Percentiles rank a stretch among this genome's conserved stretches.
Evolutionary conservation across 2,329 filamentous ascomycete genomes (phyloP).

Genomic region (Emericellopsis cladophorae): DNA sequence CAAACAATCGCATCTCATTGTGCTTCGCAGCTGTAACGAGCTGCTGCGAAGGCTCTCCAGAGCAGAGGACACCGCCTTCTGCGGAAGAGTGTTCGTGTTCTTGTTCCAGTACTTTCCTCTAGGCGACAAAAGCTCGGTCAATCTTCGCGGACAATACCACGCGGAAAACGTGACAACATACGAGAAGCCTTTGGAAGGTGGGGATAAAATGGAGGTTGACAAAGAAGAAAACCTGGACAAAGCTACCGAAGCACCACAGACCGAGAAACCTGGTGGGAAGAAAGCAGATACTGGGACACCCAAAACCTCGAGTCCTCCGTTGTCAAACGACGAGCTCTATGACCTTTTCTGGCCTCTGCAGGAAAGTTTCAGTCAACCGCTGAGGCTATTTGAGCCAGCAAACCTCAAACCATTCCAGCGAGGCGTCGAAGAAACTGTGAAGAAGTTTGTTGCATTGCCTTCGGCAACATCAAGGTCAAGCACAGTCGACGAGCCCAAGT

Average conservation of each 20-base stretch:
- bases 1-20: conserved; percentile 73
- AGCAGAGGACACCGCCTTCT: conserved; percentile 94
- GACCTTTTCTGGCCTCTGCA: conserved; percentile 91
- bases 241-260: conserved; percentile 11
- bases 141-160: conserved; percentile 90
- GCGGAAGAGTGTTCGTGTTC: conserved; percentile 94
- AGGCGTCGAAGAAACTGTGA: conserved; percentile 55
- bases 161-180: conserved; percentile 89
- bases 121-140: conserved; percentile 94
- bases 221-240: conserved; percentile 24
- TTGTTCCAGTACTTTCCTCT: conserved; percentile 96
- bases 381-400: conserved; percentile 59
- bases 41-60: conserved; percentile 85
- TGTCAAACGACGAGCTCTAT: conserved; percentile 60
- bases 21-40: conserved; percentile 91
- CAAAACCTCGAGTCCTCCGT: conserved; percentile 9
- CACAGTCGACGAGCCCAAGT: conserved; percentile 48
- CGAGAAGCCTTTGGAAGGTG: conserved; percentile 27
- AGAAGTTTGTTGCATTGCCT: conserved; percentile 35
- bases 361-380: conserved; percentile 82
- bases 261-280: conserved; percentile 26
- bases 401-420: conserved; percentile 73
- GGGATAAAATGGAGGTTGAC: conserved; percentile 52
- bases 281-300: conserved; percentile 24
- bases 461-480: conserved; percentile 34